Evolutionary conservation across 2,329 filamentous ascomycete genomes (phyloP), one percentile per base, ranked within the genome.

Genomic region (Colletotrichum musicola): DNA sequence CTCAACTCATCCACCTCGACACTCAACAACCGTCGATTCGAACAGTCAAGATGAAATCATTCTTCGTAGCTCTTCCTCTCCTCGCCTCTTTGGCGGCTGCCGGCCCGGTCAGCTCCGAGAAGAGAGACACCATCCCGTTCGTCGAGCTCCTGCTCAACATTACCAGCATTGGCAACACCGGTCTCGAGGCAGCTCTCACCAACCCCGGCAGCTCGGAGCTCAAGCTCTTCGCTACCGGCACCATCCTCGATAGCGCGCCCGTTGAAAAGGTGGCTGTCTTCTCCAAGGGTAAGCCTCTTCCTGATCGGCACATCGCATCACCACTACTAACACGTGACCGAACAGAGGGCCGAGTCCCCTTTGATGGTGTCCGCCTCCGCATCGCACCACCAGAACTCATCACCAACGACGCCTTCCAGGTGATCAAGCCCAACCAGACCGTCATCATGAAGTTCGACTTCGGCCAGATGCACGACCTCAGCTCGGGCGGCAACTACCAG

Each of bases 331-430:
- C 47, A 35, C 18, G 46, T 18, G 20, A 14, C 30, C 16, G 2
- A 38, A 46, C 12, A 71, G 70, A 51, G 6, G 12, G 6, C 9
- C 56, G 40, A 22, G 30, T 71, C 12, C 27, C 63, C 12, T 87
- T 88, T 71, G 81, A 85, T 57, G 86, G 86, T 54, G 81, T 88
- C 71, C 82, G 83, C 63, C 77, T 86, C 38, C 82, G 81, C 46
- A 74, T 88, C 27, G 74, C 79, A 62, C 82, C 81, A 12, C 74
- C 73, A 4, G 75, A 79, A 40, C 79, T 88, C 18, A 27, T 51
- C 30, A 76, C 72, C 14, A 78, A 82, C 44, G 81, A 82, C 3
- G 79, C 83, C 59, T 88, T 87, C 78, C 76, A 81, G 69, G 77
- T 78, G 18, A 79, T 88, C 65, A 77, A 75, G 13, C 75, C 78